Evolutionary conservation across 495 filamentous ascomycete genomes (phyloP).

Genomic region (Bacidia gigantensis): DNA sequence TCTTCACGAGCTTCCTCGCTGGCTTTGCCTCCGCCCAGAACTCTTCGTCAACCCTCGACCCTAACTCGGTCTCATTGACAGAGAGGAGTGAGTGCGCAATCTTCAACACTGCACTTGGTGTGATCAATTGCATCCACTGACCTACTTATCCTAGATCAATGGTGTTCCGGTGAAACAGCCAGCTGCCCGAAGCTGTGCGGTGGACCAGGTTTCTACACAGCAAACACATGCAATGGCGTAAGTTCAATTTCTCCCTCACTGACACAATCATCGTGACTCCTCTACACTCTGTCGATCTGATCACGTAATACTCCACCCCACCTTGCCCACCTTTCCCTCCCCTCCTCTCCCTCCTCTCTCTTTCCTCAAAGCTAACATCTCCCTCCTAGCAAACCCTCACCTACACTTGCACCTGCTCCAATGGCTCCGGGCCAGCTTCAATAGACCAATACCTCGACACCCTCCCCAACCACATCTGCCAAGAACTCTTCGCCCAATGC

Average conservation of each 20-base stretch:
- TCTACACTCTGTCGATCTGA: too few relatives aligned
- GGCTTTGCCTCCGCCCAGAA: slow-evolving; percentile 16
- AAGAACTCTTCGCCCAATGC: slow-evolving; percentile 36
- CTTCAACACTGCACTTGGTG: not conserved
- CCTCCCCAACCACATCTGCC: slow-evolving; percentile 45
- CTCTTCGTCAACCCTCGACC: slow-evolving; percentile 6
- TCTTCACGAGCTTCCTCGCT: slow-evolving; percentile 11
- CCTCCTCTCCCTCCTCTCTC: not conserved
- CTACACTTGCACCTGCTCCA: slow-evolving; percentile 41
- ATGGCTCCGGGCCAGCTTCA: slow-evolving; percentile 35
- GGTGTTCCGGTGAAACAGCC: slow-evolving; percentile 34
- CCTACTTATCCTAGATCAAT: slow-evolving; percentile 22
- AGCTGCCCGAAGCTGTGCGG: slow-evolving; percentile 35
- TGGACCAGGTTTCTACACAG: slow-evolving; percentile 20
- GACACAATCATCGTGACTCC: too few relatives aligned
- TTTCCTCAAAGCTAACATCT: not conserved
- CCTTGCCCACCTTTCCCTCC: slow-evolving; percentile 7
- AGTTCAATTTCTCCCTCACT: slow-evolving; percentile 7
- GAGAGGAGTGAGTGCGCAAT: slow-evolving; percentile 7
- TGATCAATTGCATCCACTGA: not conserved
- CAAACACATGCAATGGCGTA: slow-evolving; percentile 34
- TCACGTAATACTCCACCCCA: slow-evolving; percentile 7
- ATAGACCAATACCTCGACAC: slow-evolving; percentile 38
- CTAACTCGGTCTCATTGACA: slow-evolving; percentile 12
- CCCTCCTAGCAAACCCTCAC: slow-evolving; percentile 31